phyloP scores from a whole-genome alignment of 805 yeast species.

The Kuraishia ogatae region DNA sequence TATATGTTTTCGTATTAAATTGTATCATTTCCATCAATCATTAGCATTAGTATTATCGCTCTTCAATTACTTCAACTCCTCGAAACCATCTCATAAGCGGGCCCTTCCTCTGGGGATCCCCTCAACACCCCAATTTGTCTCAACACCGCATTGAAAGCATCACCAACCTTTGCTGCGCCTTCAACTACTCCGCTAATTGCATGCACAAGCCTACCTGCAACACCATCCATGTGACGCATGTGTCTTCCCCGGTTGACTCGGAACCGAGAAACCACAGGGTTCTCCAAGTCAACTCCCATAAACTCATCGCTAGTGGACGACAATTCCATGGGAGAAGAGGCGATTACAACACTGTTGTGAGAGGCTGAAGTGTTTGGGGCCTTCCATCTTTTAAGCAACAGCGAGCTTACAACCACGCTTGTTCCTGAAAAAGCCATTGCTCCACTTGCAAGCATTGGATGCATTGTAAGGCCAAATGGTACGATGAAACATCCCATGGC shows the following conservation, averaged over 20 bases:
- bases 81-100: background rate
- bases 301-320: background rate
- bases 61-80: background rate
- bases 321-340: background rate
- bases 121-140: background rate
- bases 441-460: slow-evolving; percentile 84
- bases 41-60: too few relatives aligned
- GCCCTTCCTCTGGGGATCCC: background rate
- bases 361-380: slow-evolving; percentile 16
- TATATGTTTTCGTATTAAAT: too few relatives aligned
- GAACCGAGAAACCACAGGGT: background rate
- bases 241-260: background rate
- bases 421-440: slow-evolving; percentile 93
- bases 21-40: too few relatives aligned
- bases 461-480: slow-evolving; percentile 68
- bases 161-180: background rate
- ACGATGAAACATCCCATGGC: slow-evolving; percentile 85
- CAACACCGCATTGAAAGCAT: background rate
- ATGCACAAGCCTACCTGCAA: background rate
- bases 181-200: background rate
- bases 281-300: background rate
- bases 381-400: slow-evolving; percentile 61
- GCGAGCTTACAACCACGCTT: slow-evolving; percentile 77
- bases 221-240: background rate
- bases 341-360: background rate